Conservation (phyloP, 768 basidiomycete species). For the Rhizopogon sp. region DNA sequence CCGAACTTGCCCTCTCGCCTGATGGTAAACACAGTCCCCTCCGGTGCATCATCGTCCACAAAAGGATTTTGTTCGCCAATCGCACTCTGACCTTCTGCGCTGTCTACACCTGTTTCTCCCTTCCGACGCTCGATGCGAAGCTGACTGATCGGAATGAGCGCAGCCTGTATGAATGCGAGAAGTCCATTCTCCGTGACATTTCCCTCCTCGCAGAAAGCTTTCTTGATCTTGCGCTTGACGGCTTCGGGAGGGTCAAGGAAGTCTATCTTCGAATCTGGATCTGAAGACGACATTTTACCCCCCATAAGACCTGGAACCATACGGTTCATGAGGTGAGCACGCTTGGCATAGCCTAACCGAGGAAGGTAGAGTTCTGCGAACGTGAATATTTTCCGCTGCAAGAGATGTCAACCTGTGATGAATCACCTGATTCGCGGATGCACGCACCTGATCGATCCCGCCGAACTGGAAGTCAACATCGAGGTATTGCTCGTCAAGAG, state of each 20-base stretch:
- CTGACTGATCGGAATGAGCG: constrained; percentile 83
- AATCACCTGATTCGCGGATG: neutral
- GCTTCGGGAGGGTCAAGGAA: constrained; percentile 85
- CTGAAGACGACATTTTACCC: constrained; percentile 98
- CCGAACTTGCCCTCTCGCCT: constrained; percentile 76
- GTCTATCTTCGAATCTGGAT: constrained; percentile 97
- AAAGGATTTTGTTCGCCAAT: constrained; percentile 59
- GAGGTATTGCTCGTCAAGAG: constrained; percentile 96
- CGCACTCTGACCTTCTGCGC: constrained; percentile 40
- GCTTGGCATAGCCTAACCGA: constrained; percentile 85
- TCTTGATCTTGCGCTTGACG: constrained; percentile 85
- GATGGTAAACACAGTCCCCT: constrained; percentile 79
- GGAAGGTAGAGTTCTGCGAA: constrained; percentile 97
- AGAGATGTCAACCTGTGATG: neutral
- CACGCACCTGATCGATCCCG: constrained; percentile 87
- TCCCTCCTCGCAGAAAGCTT: constrained; percentile 93
- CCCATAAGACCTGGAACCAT: constrained; percentile 96
- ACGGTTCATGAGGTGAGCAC: constrained; percentile 95
- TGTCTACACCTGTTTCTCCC: constrained; percentile 39
- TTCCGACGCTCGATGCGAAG: constrained; percentile 57
- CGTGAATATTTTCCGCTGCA: constrained; percentile 95
- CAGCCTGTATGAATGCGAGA: constrained; percentile 77
- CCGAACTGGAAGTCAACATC: constrained; percentile 97
- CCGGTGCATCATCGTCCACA: constrained; percentile 62
- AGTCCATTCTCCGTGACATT: constrained; percentile 86